Evolutionary conservation across 768 basidiomycete species (phyloP).

Genomic region (Amanita phalloides): DNA sequence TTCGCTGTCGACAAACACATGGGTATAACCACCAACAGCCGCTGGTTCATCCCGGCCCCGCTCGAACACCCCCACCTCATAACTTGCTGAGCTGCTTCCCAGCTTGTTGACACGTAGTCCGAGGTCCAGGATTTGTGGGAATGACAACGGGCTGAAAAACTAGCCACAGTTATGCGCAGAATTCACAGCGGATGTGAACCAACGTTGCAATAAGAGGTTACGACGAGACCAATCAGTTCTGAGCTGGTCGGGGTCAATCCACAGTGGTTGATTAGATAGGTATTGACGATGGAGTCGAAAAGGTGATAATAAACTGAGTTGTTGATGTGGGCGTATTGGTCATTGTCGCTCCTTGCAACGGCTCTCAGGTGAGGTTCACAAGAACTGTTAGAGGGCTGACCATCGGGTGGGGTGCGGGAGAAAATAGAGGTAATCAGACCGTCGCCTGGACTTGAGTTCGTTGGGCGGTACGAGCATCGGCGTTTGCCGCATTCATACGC

Average conservation of each 20-base stretch:
- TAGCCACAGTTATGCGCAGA: conserved; percentile 11
- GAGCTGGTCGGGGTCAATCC: conserved; percentile 40
- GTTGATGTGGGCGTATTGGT: conserved; percentile 77
- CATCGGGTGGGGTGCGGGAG: conserved; percentile 62
- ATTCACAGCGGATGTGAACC: background rate
- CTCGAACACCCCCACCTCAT: conserved; percentile 71
- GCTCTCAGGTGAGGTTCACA: background rate
- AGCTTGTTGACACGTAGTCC: conserved; percentile 59
- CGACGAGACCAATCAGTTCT: conserved; percentile 60
- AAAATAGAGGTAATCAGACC: conserved; percentile 48
- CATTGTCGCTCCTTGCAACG: conserved; percentile 69
- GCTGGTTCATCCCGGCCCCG: conserved; percentile 27
- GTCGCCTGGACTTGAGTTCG: conserved; percentile 24
- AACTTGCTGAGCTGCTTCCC: conserved; percentile 67
- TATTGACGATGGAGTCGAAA: conserved; percentile 75
- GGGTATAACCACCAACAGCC: conserved; percentile 58
- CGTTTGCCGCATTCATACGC: conserved; percentile 3
- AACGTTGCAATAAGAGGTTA: conserved; percentile 69
- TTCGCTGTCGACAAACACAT: conserved; percentile 67
- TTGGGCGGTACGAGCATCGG: background rate
- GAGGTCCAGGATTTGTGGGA: conserved; percentile 60
- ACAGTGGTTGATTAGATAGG: conserved; percentile 63
- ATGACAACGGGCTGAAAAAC: conserved; percentile 67
- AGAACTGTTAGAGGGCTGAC: conserved; percentile 24
- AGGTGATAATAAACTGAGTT: conserved; percentile 75